A percentile compares a stretch with the other conserved stretches of the same genome.
phyloP scores from a whole-genome alignment of 2,329 filamentous ascomycete genomes.

The Alternaria ethzedia region DNA sequence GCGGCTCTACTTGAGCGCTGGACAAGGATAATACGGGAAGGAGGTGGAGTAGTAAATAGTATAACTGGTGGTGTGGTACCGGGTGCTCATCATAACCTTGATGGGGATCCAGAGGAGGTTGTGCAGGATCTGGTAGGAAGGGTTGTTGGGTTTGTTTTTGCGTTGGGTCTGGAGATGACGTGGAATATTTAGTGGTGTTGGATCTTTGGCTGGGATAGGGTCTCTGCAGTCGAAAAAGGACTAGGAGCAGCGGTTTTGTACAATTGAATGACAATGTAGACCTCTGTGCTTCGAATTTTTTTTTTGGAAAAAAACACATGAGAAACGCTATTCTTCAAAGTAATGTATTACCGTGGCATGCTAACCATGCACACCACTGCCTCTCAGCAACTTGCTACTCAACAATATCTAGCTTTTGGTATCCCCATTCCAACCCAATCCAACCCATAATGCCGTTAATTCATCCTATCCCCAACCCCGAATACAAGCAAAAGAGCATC shows the following conservation, averaged over 20 bases:
- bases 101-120: slow-evolving; percentile 54
- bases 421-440: not conserved
- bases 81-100: slow-evolving; percentile 60
- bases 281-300: not conserved
- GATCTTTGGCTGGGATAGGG: too few species aligned
- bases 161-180: slow-evolving; percentile 11
- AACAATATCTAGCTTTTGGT: slow-evolving; percentile 3
- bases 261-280: not conserved
- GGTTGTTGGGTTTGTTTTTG: slow-evolving; percentile 58
- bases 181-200: not conserved
- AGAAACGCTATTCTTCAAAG: not conserved
- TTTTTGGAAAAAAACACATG: too few species aligned
- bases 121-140: slow-evolving; percentile 58
- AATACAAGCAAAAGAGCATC: not conserved
- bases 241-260: too few species aligned
- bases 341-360: not conserved
- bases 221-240: too few species aligned
- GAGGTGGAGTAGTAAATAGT: slow-evolving; percentile 57
- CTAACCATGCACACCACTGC: not conserved
- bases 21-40: slow-evolving; percentile 53
- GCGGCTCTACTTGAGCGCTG: slow-evolving; percentile 64
- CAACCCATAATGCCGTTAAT: not conserved
- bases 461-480: not conserved
- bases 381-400: not conserved
- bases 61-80: slow-evolving; percentile 56